Base-by-base conservation (phyloP, 441 rosid species). In the Francoa sonchifolia region DNA sequence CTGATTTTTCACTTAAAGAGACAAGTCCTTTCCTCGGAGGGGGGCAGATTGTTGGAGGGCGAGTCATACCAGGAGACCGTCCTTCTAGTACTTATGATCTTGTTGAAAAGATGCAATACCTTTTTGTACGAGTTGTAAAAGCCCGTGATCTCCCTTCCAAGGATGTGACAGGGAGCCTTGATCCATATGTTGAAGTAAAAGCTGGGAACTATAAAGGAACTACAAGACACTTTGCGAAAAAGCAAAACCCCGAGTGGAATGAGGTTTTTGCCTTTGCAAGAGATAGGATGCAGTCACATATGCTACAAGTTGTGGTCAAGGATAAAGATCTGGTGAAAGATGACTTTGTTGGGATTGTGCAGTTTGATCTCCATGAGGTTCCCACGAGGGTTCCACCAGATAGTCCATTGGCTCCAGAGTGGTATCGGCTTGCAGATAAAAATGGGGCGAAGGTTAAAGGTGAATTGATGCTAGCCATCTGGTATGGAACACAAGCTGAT, bases 401-500 rank as follows among this genome's bases (percentile, higher is more conserved):
- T 27, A 82, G 96, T 55, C 96, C 96, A 3, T 55, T 90, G 72
- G 96, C 96, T 22, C 77, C 96, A 3, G 76, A 90, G 57, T 90
- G 99, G 96, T 68, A 86, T 60, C 57, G 76, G 22, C 82, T 90
- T 13, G 81, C 73, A 52, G 76, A 78, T 52, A 66, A 51, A 64
- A 59, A 71, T 44, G 69, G 82, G 11, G 82, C 51, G 52, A 84
- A 80, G 55, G 52, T 2, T 25, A 73, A 58, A 37, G 95, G 89
- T 1, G 95, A 90, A 43, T 49, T 90, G 47, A 90, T 90, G 98
- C 65, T 82, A 19, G 79, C 94, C 13, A 85, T 90, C 50, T 90
- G 98, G 98, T 71, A 66, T 44, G 90, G 99, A 36, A 85, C 99
- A 4, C 99, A 90, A 57, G 96, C 95, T 8, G 96, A 90, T 19